Base-by-base conservation (phyloP, 306 rosid species). In the Vigna mungo region DNA sequence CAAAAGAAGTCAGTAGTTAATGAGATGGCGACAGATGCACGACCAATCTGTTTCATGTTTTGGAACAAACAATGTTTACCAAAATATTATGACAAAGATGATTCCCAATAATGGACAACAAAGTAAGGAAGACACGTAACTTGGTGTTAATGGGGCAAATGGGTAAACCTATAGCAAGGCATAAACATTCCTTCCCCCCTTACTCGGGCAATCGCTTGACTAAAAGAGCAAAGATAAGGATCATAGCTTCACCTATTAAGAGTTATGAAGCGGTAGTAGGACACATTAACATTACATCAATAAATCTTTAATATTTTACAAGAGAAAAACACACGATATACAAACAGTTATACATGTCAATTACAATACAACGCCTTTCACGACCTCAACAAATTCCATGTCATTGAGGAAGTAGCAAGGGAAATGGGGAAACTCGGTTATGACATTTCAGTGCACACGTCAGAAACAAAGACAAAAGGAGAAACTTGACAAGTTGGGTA, bases 351-450 rank as follows among this genome's bases (percentile, higher is more conserved):
- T 32, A 79, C 25, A 52, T 75, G 41, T 53, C 51, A 79, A 68
- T 66, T 49, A 66, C 64, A 74, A 23, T 44, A 44, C 82, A 85
- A 34, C 17, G 56, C 17, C 55, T 65, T 75, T 46, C 34, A 44
- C 56, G 18, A 68, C 68, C 49, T 55, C 15, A 41, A 67, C 52
- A 68, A 69, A 71, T 64, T 71, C 44, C 66, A 59, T 32, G 54
- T 16, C 88, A 67, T 54, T 71, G 78, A 36, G 84, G 80, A 72
- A 41, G 65, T 58, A 85, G 61, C 12, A 43, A 59, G 55, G 58
- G 39, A 32, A 64, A 75, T n/a, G 27, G 34, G 44, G 76, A 69
- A 78, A 65, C 76, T 15, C 11, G 14, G 46, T 74, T 69, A 78
- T 64, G 59, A 6, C 46, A 61, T 44, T 80, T 32, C 64, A 75